Percentiles rank a stretch among this genome's conserved stretches.
Evolutionary conservation across 345 rosid genomes (phyloP).

Genomic region (Sonneratia caseolaris): DNA sequence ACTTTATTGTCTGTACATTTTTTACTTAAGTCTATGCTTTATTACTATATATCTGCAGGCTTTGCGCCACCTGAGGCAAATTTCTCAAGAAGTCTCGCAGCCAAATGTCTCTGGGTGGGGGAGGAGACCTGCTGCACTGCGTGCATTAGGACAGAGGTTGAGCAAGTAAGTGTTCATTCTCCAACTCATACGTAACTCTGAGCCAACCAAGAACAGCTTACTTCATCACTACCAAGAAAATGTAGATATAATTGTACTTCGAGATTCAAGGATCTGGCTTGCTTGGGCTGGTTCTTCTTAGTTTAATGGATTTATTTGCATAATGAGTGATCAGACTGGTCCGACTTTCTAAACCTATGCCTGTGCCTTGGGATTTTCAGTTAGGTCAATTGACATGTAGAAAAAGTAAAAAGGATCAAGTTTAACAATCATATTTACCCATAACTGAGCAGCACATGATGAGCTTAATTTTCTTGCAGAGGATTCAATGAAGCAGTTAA

Average conservation of each 20-base stretch:
- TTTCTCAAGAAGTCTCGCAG: constrained; percentile 89
- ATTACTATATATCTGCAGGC: constrained; percentile 39
- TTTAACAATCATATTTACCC: too few species aligned
- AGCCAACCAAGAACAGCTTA: background rate
- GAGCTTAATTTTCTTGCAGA: constrained; percentile 31
- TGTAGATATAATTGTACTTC: background rate
- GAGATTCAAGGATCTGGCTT: background rate
- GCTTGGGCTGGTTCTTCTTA: too few species aligned
- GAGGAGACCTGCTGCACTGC: constrained; percentile 87
- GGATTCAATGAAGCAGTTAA: constrained; percentile 95
- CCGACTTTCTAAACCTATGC: background rate
- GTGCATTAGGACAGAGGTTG: constrained; percentile 80
- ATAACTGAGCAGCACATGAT: background rate
- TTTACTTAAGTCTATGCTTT: background rate
- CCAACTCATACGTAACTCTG: background rate
- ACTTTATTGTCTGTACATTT: background rate
- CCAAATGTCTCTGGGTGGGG: constrained; percentile 81
- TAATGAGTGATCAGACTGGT: background rate
- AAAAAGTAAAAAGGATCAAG: too few species aligned
- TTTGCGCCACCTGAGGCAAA: constrained; percentile 81
- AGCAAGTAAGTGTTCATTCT: constrained; percentile 42
- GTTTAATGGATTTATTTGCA: background rate
- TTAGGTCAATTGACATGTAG: too few species aligned
- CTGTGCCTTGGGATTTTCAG: too few species aligned
- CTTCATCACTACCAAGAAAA: background rate